Percentiles rank a stretch among this genome's conserved stretches.
Evolutionary conservation across 1,284 basidiomycete species (phyloP).

Genomic region (Psilocybe mexicana): DNA sequence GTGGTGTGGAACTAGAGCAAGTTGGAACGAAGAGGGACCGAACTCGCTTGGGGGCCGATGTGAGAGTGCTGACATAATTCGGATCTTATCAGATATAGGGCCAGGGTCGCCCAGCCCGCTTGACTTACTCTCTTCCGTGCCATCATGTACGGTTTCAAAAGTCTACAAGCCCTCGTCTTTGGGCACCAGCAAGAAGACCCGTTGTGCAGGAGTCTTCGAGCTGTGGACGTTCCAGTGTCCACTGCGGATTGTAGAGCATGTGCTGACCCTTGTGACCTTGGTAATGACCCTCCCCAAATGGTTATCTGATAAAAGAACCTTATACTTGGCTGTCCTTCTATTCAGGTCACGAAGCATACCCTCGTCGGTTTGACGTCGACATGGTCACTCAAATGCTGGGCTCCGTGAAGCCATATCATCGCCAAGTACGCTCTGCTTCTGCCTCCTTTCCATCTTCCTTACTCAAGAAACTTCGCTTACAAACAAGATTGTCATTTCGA

Average conservation of each 20-base stretch:
- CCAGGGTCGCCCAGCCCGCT: background rate
- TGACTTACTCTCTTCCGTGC: conserved; percentile 17
- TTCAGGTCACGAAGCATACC: conserved; percentile 72
- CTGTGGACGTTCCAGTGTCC: conserved; percentile 67
- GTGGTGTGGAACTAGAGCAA: background rate
- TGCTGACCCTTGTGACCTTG: conserved; percentile 77
- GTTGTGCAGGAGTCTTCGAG: conserved; percentile 42
- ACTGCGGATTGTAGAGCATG: conserved; percentile 73
- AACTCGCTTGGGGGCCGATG: background rate
- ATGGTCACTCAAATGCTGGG: conserved; percentile 80
- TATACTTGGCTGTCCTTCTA: conserved; percentile 10
- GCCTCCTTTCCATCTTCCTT: conserved; percentile 8
- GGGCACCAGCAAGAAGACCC: conserved; percentile 31
- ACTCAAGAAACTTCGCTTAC: conserved; percentile 9
- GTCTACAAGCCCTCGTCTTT: conserved; percentile 39
- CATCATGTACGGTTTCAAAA: conserved; percentile 40
- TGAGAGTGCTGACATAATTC: conserved; percentile 20
- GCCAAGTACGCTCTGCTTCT: conserved; percentile 55
- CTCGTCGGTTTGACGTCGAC: conserved; percentile 72
- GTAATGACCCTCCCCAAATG: conserved; percentile 31
- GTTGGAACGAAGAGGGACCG: background rate
- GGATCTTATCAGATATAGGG: conserved; percentile 39
- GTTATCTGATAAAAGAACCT: conserved; percentile 32
- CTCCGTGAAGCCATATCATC: conserved; percentile 77
- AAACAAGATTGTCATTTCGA: conserved; percentile 78